These are phyloP conservation scores for Trichocomaceae sp. DNA, from an alignment of 2,329 filamentous ascomycete genomes.

Conservation along the genomic window DNA sequence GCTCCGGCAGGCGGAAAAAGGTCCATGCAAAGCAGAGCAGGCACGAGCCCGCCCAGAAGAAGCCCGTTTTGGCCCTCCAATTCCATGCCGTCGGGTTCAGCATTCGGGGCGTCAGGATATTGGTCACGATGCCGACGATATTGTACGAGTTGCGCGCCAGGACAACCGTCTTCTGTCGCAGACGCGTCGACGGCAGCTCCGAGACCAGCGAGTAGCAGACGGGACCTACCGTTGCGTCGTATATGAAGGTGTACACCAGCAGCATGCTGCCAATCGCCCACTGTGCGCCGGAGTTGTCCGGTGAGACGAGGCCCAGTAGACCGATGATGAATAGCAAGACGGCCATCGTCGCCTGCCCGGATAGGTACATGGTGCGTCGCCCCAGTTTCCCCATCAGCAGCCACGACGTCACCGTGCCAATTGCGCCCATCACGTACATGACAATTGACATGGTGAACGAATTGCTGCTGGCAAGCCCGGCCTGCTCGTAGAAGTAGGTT, in stretches of 20 bases:
- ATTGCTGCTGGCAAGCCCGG: constrained; percentile 25
- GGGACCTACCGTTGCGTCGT: constrained; percentile 42
- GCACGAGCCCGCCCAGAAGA: constrained; percentile 79
- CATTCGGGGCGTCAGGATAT: constrained; percentile 84
- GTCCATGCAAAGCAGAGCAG: constrained; percentile 74
- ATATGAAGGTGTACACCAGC: constrained; percentile 59
- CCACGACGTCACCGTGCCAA: constrained; percentile 49
- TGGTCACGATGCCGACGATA: constrained; percentile 71
- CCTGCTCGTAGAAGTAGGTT: constrained; percentile 43
- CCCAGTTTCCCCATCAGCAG: constrained; percentile 33
- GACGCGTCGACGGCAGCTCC: constrained; percentile 38
- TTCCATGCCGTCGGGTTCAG: constrained; percentile 79
- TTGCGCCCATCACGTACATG: constrained; percentile 48
- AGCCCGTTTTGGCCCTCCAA: constrained; percentile 79
- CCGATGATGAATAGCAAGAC: constrained; percentile 19
- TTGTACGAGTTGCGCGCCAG: constrained; percentile 75
- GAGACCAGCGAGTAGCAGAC: constrained; percentile 32
- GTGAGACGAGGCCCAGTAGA: background rate
- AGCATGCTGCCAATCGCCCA: constrained; percentile 43
- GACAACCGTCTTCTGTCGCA: constrained; percentile 49
- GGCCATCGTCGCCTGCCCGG: constrained; percentile 19
- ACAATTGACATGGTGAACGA: constrained; percentile 40
- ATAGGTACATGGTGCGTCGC: constrained; percentile 35
- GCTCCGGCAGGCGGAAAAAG: constrained; percentile 74
- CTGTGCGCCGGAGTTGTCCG: constrained; percentile 18